phyloP scores from a whole-genome alignment of 345 rosid species.

The Durio zibethinus region DNA sequence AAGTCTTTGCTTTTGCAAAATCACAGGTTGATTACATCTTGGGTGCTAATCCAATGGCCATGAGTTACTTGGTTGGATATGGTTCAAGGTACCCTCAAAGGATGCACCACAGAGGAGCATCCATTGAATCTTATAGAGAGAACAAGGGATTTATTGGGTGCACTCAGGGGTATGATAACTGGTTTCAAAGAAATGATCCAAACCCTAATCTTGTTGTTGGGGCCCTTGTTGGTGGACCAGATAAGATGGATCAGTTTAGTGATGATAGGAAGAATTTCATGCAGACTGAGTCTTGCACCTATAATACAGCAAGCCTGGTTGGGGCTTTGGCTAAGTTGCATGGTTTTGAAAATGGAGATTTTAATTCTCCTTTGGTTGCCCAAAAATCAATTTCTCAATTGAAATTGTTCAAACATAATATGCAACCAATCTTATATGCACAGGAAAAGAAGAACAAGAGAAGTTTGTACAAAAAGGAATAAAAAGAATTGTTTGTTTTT shows the following conservation, averaged over 20 bases:
- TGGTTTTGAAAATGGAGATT: neutral
- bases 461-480: neutral
- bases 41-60: conserved; percentile 52
- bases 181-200: conserved; percentile 32
- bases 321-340: conserved; percentile 51
- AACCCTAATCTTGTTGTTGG: conserved; percentile 53
- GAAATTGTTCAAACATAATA: neutral
- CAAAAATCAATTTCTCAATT: neutral
- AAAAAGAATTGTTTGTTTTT: neutral
- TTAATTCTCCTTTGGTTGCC: neutral
- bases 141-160: conserved; percentile 58
- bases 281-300: conserved; percentile 65
- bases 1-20: conserved; percentile 35
- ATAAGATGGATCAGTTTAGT: conserved; percentile 35
- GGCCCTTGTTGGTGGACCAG: conserved; percentile 69
- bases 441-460: no score
- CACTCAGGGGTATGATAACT: conserved; percentile 57
- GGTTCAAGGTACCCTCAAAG: conserved; percentile 44
- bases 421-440: neutral
- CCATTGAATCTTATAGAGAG: conserved; percentile 40
- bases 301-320: conserved; percentile 51
- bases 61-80: conserved; percentile 61
- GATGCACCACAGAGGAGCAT: conserved; percentile 78
- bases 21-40: conserved; percentile 62
- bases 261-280: conserved; percentile 42